Conservation (phyloP, 805 yeast species). For the Lipomyces sp. region DNA sequence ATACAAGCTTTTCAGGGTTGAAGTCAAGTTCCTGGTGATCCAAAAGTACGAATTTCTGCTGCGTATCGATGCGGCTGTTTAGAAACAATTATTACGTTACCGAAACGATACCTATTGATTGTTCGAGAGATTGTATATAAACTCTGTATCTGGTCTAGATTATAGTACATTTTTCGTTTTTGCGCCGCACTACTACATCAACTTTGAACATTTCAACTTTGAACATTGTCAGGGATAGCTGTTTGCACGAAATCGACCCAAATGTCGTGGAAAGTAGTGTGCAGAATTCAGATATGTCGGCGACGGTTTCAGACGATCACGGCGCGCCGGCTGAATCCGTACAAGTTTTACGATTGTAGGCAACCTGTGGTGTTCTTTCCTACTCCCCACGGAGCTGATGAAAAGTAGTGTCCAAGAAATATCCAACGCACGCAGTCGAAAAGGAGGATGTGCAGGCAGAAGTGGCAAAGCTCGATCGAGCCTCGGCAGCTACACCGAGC, state of each 20-base stretch:
- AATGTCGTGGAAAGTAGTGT: constrained; percentile 5
- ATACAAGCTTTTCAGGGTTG: no score
- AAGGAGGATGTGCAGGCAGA: neutral
- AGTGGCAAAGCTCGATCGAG: neutral
- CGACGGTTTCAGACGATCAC: constrained; percentile 11
- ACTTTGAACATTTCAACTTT: no score
- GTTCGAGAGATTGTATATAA: neutral
- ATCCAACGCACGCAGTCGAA: neutral
- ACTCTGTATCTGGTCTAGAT: neutral
- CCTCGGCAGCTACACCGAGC: neutral
- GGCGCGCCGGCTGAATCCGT: constrained; percentile 19
- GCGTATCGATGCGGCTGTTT: no score
- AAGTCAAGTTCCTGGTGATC: no score
- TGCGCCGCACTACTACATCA: no score
- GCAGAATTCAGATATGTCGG: neutral
- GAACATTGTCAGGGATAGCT: no score
- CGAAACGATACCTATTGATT: neutral
- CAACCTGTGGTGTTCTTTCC: neutral
- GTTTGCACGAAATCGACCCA: neutral
- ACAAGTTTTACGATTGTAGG: constrained; percentile 28
- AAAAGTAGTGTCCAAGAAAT: neutral
- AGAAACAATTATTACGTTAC: no score
- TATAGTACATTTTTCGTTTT: no score
- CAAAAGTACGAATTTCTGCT: no score
- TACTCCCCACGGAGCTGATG: neutral